Evolutionary conservation across 768 basidiomycete genomes (phyloP), one percentile per base, ranked within the genome.

Genomic region (Termitomyces sp.): DNA sequence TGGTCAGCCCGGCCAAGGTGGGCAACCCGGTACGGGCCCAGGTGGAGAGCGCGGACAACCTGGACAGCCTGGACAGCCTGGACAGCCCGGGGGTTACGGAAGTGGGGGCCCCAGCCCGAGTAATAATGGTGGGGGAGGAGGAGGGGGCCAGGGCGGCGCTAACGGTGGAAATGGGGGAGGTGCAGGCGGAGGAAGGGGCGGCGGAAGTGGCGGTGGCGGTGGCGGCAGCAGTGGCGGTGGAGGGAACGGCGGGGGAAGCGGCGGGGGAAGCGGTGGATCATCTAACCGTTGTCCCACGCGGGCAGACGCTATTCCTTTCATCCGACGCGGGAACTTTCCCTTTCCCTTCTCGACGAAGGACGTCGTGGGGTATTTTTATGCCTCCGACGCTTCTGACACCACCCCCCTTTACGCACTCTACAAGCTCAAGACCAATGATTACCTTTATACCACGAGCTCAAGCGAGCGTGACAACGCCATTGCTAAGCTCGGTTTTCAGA

Each of bases 21-120:
- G 55, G 3, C 54, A 56, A 21, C 49, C 50, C 5, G 59, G 55
- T 0, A 51, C 45, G 27, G 49, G 55, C n/a, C 54, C 50, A 2
- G 25, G 23, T 19, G 49, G 52, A 8, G 49, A 56, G 25, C 23
- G 35, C 2, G 59, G 59, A n/a, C 59, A 57, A 46, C 56, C 56
- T 16, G 59, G 59, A 0, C 59, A 60, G 43, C 59, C 59, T 0
- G 59, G 59, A 3, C 52, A 54, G n/a, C 52, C 59, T 0, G 59
- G 59, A 21, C 59, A 56, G 21, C 59, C 59, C 7, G 59, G 59
- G 1, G 58, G 58, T 34, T 46, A 41, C 30, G 25, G 25, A 17
- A 54, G 52, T 2, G 57, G 52, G 3, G 52, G 46, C 3, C 45
- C 41, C 12, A 43, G 34, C n/a, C 48, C 46, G 10, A 44, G 47